Evolutionary conservation across 495 filamentous ascomycete species (phyloP).

Genomic region (Letharia columbiana): DNA sequence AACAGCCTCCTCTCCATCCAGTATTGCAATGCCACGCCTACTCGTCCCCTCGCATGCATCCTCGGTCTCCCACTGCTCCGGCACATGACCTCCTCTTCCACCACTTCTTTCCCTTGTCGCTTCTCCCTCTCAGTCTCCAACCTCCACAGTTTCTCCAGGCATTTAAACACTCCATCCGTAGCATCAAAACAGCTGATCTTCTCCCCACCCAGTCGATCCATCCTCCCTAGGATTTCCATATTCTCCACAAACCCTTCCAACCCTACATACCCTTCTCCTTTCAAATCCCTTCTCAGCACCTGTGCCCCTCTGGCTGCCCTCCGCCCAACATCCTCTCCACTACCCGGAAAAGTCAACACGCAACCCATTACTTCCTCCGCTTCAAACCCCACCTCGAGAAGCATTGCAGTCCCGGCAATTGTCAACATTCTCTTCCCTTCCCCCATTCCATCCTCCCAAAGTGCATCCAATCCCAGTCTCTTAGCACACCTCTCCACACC

Average conservation of each 20-base stretch:
- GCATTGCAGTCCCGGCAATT: slow-evolving; percentile 58
- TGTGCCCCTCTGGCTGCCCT: slow-evolving; percentile 40
- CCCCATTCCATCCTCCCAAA: slow-evolving; percentile 54
- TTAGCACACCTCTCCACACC: slow-evolving; percentile 69
- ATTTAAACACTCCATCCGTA: slow-evolving; percentile 67
- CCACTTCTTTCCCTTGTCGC: slow-evolving; percentile 34
- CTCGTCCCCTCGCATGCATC: slow-evolving; percentile 61
- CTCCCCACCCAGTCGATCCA: slow-evolving; percentile 72
- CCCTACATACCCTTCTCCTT: slow-evolving; percentile 32
- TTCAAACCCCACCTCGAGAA: slow-evolving; percentile 45
- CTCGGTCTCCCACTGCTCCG: slow-evolving; percentile 64
- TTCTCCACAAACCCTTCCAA: slow-evolving; percentile 69
- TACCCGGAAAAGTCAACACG: slow-evolving; percentile 39
- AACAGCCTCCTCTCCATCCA: slow-evolving; percentile 62
- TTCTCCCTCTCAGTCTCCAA: slow-evolving; percentile 57
- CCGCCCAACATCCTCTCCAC: slow-evolving; percentile 37
- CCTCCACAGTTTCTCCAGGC: slow-evolving; percentile 53
- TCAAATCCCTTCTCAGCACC: slow-evolving; percentile 45
- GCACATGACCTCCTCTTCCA: slow-evolving; percentile 50
- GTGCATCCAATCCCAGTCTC: slow-evolving; percentile 63
- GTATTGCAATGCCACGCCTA: slow-evolving; percentile 78
- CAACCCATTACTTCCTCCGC: slow-evolving; percentile 39
- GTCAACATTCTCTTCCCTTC: slow-evolving; percentile 47
- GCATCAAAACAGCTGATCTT: slow-evolving; percentile 84
- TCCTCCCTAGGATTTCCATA: slow-evolving; percentile 63